Base-by-base conservation (phyloP, 202 grass and related monocot species). In the Panicum virgatum region DNA sequence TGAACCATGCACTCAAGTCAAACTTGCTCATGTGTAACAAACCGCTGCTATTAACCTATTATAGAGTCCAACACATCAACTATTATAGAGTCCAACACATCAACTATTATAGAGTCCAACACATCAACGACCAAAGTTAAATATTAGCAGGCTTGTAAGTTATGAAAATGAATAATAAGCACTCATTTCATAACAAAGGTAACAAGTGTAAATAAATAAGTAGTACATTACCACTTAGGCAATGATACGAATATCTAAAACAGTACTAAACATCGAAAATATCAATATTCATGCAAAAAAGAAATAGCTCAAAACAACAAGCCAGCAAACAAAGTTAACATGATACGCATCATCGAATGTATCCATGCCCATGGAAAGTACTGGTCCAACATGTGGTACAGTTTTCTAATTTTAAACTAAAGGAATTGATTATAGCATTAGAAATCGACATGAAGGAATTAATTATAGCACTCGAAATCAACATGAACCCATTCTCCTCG, bases 391-490 rank as follows among this genome's bases (percentile, higher is more conserved):
- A 78, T 57, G 73, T n/a, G 16, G 26, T 18, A 19, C 38, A 48
- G 73, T 25, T 27, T 44, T 72, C 69, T 51, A 72, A 34, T 19
- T 72, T 72, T 53, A 57, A 56, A 42, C 36, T 66, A 50, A 51
- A 72, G 16, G 29, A 43, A 72, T 52, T 48, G 51, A 16, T 5
- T 68, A 73, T 65, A 60, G 58, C 4, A 25, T 19, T 58, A 23
- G 34, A 69, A 73, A 76, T 76, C 34, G 6, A 40, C 16, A 72
- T 66, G 67, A 19, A 62, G 32, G 32, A 34, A 34, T 4, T 34
- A 58, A 16, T 5, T 68, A 73, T 65, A 60, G 58, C 4, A 25
- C 19, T 58, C 30, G 34, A 69, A 73, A 76, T 76, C 34, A 6
- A 40, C 16, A 72, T 66, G 69, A n/a, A 64, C 9, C 38, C 39